Base-by-base conservation (phyloP, 2,329 filamentous ascomycete genomes). In the Sordariomycetes sp. region DNA sequence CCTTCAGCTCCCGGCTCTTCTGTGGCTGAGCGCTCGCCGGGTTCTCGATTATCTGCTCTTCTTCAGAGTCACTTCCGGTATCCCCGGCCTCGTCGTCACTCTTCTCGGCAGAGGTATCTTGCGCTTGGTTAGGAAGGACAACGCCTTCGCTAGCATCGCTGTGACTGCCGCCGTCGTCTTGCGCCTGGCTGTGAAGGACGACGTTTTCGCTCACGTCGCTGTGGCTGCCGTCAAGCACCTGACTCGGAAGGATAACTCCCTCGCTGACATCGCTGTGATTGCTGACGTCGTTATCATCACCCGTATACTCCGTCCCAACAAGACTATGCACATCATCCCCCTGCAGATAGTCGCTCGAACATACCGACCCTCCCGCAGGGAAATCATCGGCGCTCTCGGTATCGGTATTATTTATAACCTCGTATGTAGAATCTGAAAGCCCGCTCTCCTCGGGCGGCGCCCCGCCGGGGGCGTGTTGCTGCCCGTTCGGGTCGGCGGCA, bases 381-480 rank as follows among this genome's bases (percentile, higher is more conserved):
- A 75, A 77, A 55, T 69, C 76, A 57, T 78, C 76, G 62, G 79
- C 75, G 61, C 75, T 78, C 64, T 79, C 77, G 60, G 72, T 75
- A 61, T 82, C 79, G 57, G 74, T 76, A 62, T 70, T 72, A 57
- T 71, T 71, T 65, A 84, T 76, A 53, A 83, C 69, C 64, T 82
- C 80, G 66, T 79, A 84, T 59, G 77, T 72, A 57, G 80, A 80
- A 63, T 81, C 80, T 64, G 73, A 60, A 32, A 82, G 65, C 63
- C 71, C 80, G 65, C 77, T 75, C 61, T 76, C 73, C 48, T 78
- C 75, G 59, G 74, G 28, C 69, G 71, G 32, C 69, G 69, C 51
- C 71, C 63, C 56, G 65, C 52, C 10, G 51, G 28, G n/a, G 45
- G 42, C 17, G 5, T 48, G 42, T 48, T 22, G 20, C 2, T 13